Evolutionary conservation across 2,329 filamentous ascomycete genomes (phyloP).

Genomic region (Diaporthe sp.): DNA sequence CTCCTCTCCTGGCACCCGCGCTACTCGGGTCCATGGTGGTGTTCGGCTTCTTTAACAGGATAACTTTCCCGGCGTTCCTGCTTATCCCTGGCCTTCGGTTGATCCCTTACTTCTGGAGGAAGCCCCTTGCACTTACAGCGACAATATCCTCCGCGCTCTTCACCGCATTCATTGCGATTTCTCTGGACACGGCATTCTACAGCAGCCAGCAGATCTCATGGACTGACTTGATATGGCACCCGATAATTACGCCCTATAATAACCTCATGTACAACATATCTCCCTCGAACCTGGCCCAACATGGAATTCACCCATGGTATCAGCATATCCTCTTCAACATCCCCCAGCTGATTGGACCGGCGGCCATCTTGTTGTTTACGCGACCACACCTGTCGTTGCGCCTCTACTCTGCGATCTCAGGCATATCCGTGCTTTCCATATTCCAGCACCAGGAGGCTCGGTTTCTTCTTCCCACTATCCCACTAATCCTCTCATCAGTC

Average conservation of each 20-base stretch:
- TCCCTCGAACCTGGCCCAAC: constrained; percentile 77
- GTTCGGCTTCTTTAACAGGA: constrained; percentile 94
- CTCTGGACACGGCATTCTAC: constrained; percentile 90
- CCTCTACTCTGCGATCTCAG: constrained; percentile 81
- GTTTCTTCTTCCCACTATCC: constrained; percentile 81
- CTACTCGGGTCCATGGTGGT: constrained; percentile 86
- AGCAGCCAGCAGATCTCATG: constrained; percentile 73
- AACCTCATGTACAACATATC: constrained; percentile 82
- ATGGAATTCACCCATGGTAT: constrained; percentile 84
- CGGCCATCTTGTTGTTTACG: constrained; percentile 71
- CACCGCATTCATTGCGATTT: constrained; percentile 80
- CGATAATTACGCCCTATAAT: constrained; percentile 82
- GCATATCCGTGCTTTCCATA: constrained; percentile 77
- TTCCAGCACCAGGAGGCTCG: constrained; percentile 87
- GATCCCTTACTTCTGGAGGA: constrained; percentile 85
- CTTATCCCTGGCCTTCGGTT: constrained; percentile 86
- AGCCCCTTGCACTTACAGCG: constrained; percentile 72
- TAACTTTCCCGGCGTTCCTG: constrained; percentile 96
- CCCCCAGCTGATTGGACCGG: constrained; percentile 79
- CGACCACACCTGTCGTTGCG: constrained; percentile 70
- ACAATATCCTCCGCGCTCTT: constrained; percentile 75
- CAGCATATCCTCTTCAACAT: constrained; percentile 81
- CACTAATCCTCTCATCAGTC: constrained; percentile 81
- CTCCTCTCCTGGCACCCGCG: constrained; percentile 81
- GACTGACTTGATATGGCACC: constrained; percentile 72